Evolutionary conservation across 2,329 filamentous ascomycete genomes (phyloP).

Genomic region (Neonectria punicea): DNA sequence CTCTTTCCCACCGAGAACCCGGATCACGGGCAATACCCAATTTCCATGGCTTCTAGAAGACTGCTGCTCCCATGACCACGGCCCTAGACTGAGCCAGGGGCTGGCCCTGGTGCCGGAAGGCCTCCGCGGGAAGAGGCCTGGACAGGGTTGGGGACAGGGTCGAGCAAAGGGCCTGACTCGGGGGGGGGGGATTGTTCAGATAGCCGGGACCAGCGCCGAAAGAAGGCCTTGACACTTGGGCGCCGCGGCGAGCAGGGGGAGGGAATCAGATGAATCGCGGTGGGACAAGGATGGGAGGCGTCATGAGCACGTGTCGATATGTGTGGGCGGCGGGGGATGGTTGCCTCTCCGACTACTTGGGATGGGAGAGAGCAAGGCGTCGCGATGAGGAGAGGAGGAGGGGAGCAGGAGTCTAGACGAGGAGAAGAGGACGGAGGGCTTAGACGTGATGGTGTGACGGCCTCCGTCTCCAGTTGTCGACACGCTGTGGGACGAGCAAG

Average conservation of each 20-base stretch:
- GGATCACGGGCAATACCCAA: constrained; percentile 32
- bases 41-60: constrained; percentile 43
- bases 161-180: constrained; percentile 32
- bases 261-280: constrained; percentile 31
- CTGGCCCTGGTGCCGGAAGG: constrained; percentile 35
- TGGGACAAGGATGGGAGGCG: constrained; percentile 15
- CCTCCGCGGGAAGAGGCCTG: constrained; percentile 29
- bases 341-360: background rate
- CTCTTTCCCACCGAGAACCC: constrained; percentile 16
- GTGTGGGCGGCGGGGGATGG: constrained; percentile 25
- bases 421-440: background rate
- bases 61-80: constrained; percentile 26
- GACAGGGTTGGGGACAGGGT: background rate
- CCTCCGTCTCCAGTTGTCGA: constrained; percentile 2
- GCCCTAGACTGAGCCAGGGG: constrained; percentile 31
- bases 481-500: constrained; percentile 1
- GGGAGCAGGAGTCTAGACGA: background rate
- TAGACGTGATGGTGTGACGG: constrained; percentile 18
- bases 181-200: constrained; percentile 19
- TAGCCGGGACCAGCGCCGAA: constrained; percentile 13
- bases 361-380: constrained; percentile 9
- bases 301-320: constrained; percentile 36
- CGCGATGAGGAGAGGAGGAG: constrained; percentile 23
- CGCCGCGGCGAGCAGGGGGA: constrained; percentile 10
- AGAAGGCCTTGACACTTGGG: constrained; percentile 24